Percentiles rank a stretch among this genome's conserved stretches.
These are phyloP conservation scores for Ganoderma boninense DNA, from an alignment of 1,284 basidiomycete species.

Conservation along the genomic window DNA sequence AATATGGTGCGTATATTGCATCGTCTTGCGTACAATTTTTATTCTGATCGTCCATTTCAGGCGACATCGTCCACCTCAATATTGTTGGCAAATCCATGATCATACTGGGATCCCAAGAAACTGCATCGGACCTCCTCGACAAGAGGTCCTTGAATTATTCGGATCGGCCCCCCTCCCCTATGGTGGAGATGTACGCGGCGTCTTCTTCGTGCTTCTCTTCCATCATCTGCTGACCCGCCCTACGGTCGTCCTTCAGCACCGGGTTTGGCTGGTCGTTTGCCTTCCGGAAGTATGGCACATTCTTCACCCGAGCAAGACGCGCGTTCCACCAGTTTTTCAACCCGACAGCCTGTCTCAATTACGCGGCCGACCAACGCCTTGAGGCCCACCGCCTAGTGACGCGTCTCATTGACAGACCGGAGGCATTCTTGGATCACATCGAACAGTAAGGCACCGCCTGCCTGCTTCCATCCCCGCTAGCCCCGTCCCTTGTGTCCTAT, in stretches of 20 bases:
- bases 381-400: constrained; percentile 18
- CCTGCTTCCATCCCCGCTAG: neutral
- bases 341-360: constrained; percentile 14
- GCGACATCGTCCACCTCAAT: constrained; percentile 6
- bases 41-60: neutral
- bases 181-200: constrained; percentile 3
- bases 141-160: constrained; percentile 14
- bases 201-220: no score
- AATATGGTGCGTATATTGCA: neutral
- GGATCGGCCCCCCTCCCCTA: neutral
- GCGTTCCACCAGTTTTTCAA: constrained; percentile 32
- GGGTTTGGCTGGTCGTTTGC: constrained; percentile 25
- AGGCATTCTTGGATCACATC: constrained; percentile 26
- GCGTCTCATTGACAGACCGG: constrained; percentile 14
- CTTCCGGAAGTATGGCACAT: constrained; percentile 23
- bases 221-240: neutral
- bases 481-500: neutral
- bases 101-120: constrained; percentile 8
- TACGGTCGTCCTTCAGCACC: constrained; percentile 2
- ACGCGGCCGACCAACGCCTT: constrained; percentile 11
- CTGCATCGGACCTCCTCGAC: constrained; percentile 11
- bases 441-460: constrained; percentile 17
- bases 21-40: neutral
- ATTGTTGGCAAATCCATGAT: constrained; percentile 11
- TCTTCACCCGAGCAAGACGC: constrained; percentile 14